Evolutionary conservation across 2,329 filamentous ascomycete genomes (phyloP).

Genomic region (Colletotrichum tabaci): DNA sequence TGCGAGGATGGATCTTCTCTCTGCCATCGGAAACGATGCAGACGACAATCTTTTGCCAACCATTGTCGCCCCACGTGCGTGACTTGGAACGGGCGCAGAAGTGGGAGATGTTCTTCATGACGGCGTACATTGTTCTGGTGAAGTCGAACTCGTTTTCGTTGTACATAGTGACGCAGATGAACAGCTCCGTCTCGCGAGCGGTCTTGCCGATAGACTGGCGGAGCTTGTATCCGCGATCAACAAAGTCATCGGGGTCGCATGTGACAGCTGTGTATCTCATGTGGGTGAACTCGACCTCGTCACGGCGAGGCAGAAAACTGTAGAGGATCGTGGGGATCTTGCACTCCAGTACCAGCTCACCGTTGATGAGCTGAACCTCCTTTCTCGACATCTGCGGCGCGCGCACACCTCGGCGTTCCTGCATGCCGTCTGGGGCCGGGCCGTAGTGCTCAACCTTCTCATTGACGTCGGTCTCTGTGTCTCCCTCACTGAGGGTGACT

Average conservation of each 20-base stretch:
- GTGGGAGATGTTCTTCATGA: slow-evolving; percentile 98
- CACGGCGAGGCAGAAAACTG: slow-evolving; percentile 92
- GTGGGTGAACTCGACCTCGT: slow-evolving; percentile 97
- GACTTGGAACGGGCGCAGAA: slow-evolving; percentile 95
- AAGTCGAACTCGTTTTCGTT: slow-evolving; percentile 98
- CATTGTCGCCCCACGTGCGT: slow-evolving; percentile 95
- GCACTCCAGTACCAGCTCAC: slow-evolving; percentile 96
- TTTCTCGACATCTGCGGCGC: slow-evolving; percentile 91
- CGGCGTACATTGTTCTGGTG: slow-evolving; percentile 97
- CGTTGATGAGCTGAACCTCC: slow-evolving; percentile 96
- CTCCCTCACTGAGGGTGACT: slow-evolving; percentile 66
- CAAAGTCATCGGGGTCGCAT: slow-evolving; percentile 95
- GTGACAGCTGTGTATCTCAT: slow-evolving; percentile 99
- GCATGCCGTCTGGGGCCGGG: slow-evolving; percentile 87
- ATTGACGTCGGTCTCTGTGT: slow-evolving; percentile 51
- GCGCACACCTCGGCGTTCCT: slow-evolving; percentile 88
- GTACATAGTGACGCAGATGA: slow-evolving; percentile 99
- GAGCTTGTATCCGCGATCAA: slow-evolving; percentile 89
- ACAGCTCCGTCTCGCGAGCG: slow-evolving; percentile 90
- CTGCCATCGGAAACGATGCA: slow-evolving; percentile 96
- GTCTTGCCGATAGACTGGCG: slow-evolving; percentile 91
- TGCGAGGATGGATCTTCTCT: slow-evolving; percentile 90
- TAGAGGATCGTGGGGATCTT: slow-evolving; percentile 99
- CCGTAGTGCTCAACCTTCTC: slow-evolving; percentile 87
- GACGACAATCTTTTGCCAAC: slow-evolving; percentile 99